These are phyloP conservation scores for Backusella sp. DNA, from an alignment of 192 early-diverging fungal species.

Conservation along the genomic window DNA sequence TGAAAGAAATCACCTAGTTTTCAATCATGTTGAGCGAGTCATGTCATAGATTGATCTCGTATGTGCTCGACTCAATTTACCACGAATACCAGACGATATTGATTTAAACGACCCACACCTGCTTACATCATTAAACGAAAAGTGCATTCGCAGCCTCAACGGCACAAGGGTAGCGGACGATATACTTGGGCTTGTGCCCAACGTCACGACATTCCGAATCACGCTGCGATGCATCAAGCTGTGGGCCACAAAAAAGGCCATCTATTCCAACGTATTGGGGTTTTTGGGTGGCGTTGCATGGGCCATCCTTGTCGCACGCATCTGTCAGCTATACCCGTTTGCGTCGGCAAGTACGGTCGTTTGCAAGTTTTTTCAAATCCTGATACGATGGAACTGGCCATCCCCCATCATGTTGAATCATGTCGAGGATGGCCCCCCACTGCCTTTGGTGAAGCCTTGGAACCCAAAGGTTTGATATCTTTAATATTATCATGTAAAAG, in stretches of 20 bases:
- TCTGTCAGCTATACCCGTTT: constrained; percentile 72
- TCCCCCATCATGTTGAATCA: constrained; percentile 60
- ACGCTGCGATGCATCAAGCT: constrained; percentile 66
- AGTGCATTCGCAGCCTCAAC: constrained; percentile 83
- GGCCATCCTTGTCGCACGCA: constrained; percentile 68
- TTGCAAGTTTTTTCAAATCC: constrained; percentile 63
- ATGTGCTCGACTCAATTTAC: constrained; percentile 70
- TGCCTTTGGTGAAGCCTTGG: constrained; percentile 53
- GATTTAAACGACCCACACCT: constrained; percentile 78
- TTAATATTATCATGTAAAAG: neutral
- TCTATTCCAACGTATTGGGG: constrained; percentile 73
- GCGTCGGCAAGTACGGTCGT: constrained; percentile 60
- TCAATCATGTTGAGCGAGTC: too few relatives aligned
- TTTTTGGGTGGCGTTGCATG: constrained; percentile 76
- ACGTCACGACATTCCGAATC: constrained; percentile 58
- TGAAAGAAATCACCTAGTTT: constrained; percentile 43
- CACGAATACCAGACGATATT: constrained; percentile 75
- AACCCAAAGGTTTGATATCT: constrained; percentile 43
- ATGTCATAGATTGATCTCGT: constrained; percentile 80
- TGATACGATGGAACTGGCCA: constrained; percentile 64
- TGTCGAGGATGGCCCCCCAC: constrained; percentile 56
- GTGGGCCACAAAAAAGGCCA: constrained; percentile 62
- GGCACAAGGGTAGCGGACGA: constrained; percentile 73
- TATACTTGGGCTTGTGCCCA: constrained; percentile 62
- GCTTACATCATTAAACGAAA: constrained; percentile 75